phyloP scores from a whole-genome alignment of 2,329 filamentous ascomycete species.

The Aspergillus ochraceus region DNA sequence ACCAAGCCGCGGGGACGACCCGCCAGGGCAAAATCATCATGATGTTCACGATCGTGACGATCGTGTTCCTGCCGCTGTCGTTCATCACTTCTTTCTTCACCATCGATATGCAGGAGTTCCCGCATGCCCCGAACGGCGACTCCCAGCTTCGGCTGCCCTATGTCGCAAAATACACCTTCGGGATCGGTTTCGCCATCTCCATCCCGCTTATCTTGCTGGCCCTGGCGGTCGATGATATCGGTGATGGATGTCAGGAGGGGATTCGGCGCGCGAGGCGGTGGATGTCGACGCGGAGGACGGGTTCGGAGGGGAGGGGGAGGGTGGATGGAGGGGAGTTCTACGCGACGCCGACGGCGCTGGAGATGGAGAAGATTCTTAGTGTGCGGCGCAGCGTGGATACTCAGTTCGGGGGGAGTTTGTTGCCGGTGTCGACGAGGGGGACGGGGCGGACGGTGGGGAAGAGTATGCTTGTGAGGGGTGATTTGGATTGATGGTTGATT shows the following conservation, averaged over 20 bases:
- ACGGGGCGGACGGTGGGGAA: conserved; percentile 12
- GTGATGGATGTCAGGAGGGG: conserved; percentile 29
- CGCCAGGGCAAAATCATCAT: conserved; percentile 58
- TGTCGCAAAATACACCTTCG: conserved; percentile 58
- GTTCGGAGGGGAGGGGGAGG: background rate
- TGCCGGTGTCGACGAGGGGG: conserved; percentile 28
- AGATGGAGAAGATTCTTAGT: conserved; percentile 30
- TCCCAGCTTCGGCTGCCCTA: conserved; percentile 48
- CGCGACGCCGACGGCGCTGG: conserved; percentile 15
- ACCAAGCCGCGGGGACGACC: conserved; percentile 62
- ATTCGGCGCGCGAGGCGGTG: conserved; percentile 25
- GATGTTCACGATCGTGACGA: conserved; percentile 61
- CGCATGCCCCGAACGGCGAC: conserved; percentile 29
- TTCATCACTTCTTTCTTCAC: conserved; percentile 59
- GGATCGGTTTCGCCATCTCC: conserved; percentile 55
- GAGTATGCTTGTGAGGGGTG: background rate
- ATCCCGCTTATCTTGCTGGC: conserved; percentile 52
- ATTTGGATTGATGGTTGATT: background rate
- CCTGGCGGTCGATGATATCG: conserved; percentile 46
- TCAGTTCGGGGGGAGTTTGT: conserved; percentile 24
- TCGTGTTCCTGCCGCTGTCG: conserved; percentile 56
- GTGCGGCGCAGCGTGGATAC: conserved; percentile 25
- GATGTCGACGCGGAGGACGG: conserved; percentile 16
- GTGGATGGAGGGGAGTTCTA: no score
- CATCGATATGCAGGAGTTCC: conserved; percentile 54